Evolutionary conservation across 305 asterid species (phyloP), one percentile per base, ranked within the genome.

Genomic region (Plantago lanceolata): DNA sequence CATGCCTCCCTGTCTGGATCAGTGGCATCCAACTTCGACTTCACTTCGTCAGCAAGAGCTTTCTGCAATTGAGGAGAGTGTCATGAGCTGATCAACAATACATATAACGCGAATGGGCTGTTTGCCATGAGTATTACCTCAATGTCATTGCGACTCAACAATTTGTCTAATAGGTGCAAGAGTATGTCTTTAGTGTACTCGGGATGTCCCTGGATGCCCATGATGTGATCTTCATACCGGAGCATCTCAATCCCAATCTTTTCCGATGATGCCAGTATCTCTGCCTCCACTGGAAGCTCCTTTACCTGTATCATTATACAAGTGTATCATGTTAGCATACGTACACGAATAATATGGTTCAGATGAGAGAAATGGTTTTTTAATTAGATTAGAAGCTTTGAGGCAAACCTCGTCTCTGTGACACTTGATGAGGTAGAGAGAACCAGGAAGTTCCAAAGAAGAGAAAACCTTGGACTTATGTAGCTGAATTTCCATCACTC

Each of bases 141-240:
- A 47, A 86, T 80, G 70, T 78, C 67, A 17, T 80, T 48, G 56
- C 70, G 73, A 61, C 44, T 68, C 45, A 61, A 71, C 18, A 89
- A 86, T n/a, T 85, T 89, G 53, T 86, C 84, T 5, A 89, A 79
- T 8, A 89, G 76, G 69, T 79, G 80, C 9, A 77, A 47, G 13
- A 89, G 73, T 54, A 86, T 86, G 70, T 86, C 94, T 71, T 77
- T 84, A 0, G 86, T 80, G 84, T 89, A 89, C 78, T 89, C 95
- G 0, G 95, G 97, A 49, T 89, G 97, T 24, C 97, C 97, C 57
- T 89, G 97, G 59, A 89, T 86, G 47, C 94, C 97, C 89, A 89
- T 74, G 8, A 89, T 72, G 74, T 89, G 88, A 53, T 83, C 86
- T 6, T 86, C 89, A 56, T 68, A 76, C 75, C 57, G 76, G 55